These are phyloP conservation scores for Alternaria gaisen DNA, from an alignment of 2,329 filamentous ascomycete genomes.

Conservation along the genomic window DNA sequence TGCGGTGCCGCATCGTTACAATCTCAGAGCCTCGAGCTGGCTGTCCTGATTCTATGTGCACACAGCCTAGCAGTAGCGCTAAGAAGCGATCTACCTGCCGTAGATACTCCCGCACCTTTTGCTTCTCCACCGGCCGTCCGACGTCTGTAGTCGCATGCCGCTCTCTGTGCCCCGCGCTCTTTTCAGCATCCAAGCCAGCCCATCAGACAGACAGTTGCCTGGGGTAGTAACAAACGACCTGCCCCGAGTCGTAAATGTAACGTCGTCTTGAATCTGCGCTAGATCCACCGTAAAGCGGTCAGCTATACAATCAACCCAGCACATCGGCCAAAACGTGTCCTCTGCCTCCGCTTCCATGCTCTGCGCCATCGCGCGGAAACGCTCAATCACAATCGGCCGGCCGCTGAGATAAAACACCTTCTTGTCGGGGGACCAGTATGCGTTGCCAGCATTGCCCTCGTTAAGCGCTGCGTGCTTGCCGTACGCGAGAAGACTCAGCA, in stretches of 20 bases:
- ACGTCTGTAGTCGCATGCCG: background rate
- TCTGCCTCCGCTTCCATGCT: slow-evolving; percentile 17
- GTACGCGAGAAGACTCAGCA: slow-evolving; percentile 32
- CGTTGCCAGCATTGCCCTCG: slow-evolving; percentile 22
- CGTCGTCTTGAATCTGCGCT: background rate
- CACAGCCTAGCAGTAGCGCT: background rate
- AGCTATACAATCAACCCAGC: slow-evolving; percentile 16
- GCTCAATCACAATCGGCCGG: slow-evolving; percentile 21
- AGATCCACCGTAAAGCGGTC: background rate
- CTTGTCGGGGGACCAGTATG: slow-evolving; percentile 23
- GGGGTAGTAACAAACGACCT: background rate
- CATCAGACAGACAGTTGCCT: background rate
- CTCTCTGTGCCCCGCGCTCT: background rate
- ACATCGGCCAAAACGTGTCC: slow-evolving; percentile 25
- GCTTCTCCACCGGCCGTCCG: background rate
- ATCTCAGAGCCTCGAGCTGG: slow-evolving; percentile 26
- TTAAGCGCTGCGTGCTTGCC: slow-evolving; percentile 27
- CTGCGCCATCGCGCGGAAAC: slow-evolving; percentile 15
- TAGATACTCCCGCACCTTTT: background rate
- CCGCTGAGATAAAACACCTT: slow-evolving; percentile 24
- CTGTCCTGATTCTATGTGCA: slow-evolving; percentile 4
- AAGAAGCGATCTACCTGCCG: background rate
- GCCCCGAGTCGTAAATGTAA: background rate
- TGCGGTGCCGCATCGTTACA: slow-evolving; percentile 20
- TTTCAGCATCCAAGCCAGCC: background rate